Conservation (phyloP, 2,329 filamentous ascomycete genomes). For the Pseudohalonectria lignicola region DNA sequence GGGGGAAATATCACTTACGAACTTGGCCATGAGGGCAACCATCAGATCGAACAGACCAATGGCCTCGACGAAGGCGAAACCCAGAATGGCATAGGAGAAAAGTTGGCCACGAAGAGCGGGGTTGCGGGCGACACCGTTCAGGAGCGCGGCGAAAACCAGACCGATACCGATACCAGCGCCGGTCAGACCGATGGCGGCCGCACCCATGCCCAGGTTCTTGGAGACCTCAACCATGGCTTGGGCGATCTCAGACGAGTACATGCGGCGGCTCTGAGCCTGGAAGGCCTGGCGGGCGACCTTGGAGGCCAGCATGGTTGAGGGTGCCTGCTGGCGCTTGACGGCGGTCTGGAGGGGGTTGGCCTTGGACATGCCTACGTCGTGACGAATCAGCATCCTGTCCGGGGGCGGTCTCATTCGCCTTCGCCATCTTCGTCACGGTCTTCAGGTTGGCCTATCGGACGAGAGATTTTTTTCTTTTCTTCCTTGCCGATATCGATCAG, state of each 20-base stretch:
- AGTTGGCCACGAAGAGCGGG: constrained; percentile 89
- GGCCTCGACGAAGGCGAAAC: constrained; percentile 54
- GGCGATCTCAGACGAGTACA: constrained; percentile 83
- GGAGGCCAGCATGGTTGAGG: constrained; percentile 55
- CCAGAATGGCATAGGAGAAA: constrained; percentile 57
- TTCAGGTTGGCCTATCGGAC: no score
- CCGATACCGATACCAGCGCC: constrained; percentile 93
- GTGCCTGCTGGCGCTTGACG: constrained; percentile 62
- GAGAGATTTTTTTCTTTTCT: no score
- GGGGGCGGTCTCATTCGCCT: constrained; percentile 14
- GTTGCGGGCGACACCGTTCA: constrained; percentile 88
- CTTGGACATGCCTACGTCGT: constrained; percentile 38
- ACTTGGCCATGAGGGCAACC: constrained; percentile 92
- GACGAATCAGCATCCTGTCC: constrained; percentile 21
- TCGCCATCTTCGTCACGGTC: constrained; percentile 1
- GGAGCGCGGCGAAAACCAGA: constrained; percentile 84
- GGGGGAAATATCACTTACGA: constrained; percentile 52
- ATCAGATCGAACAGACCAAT: constrained; percentile 53
- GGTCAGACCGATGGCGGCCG: constrained; percentile 83
- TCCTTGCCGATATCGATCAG: no score
- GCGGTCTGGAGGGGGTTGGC: constrained; percentile 55
- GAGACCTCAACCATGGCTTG: constrained; percentile 82
- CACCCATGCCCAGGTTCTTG: constrained; percentile 83
- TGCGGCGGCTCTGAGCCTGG: constrained; percentile 50
- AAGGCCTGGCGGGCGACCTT: constrained; percentile 46